Conservation (phyloP, 768 basidiomycete species). For the Tylopilus sp. region DNA sequence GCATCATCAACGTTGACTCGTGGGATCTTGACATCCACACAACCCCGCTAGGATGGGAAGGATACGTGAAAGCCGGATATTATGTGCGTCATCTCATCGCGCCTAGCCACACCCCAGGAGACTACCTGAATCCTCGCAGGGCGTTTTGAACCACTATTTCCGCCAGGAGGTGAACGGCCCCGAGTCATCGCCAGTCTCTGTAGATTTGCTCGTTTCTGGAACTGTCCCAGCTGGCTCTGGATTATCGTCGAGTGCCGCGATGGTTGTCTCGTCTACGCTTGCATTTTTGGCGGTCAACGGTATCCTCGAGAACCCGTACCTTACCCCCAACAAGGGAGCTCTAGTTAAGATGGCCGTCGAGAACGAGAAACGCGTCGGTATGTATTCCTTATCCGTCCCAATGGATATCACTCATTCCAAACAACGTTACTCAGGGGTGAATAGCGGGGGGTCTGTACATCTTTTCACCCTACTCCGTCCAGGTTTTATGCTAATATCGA, state of each 20-base stretch:
- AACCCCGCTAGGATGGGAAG: conserved; percentile 74
- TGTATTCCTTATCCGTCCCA: conserved; percentile 3
- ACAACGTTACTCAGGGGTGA: conserved; percentile 45
- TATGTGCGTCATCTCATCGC: conserved; percentile 47
- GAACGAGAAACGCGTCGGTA: conserved; percentile 80
- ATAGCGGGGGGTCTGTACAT: conserved; percentile 65
- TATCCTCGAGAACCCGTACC: conserved; percentile 38
- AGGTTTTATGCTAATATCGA: conserved; percentile 5
- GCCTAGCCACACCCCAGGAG: too few relatives aligned
- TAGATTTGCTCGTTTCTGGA: conserved; percentile 77
- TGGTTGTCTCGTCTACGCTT: conserved; percentile 85
- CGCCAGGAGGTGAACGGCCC: conserved; percentile 13
- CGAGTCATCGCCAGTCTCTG: conserved; percentile 44
- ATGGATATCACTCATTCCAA: not conserved
- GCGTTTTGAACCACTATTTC: conserved; percentile 66
- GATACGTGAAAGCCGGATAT: conserved; percentile 84
- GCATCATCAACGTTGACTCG: conserved; percentile 40
- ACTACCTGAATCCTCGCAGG: conserved; percentile 35
- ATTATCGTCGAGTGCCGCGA: conserved; percentile 82
- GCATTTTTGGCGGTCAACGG: conserved; percentile 77
- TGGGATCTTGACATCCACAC: conserved; percentile 76
- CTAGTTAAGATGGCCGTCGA: conserved; percentile 79
- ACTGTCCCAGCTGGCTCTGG: conserved; percentile 86
- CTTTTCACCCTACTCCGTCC: not conserved
- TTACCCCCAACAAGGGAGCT: conserved; percentile 51